phyloP scores from a whole-genome alignment of 2,329 filamentous ascomycete genomes.

The Thielaviopsis populi region DNA sequence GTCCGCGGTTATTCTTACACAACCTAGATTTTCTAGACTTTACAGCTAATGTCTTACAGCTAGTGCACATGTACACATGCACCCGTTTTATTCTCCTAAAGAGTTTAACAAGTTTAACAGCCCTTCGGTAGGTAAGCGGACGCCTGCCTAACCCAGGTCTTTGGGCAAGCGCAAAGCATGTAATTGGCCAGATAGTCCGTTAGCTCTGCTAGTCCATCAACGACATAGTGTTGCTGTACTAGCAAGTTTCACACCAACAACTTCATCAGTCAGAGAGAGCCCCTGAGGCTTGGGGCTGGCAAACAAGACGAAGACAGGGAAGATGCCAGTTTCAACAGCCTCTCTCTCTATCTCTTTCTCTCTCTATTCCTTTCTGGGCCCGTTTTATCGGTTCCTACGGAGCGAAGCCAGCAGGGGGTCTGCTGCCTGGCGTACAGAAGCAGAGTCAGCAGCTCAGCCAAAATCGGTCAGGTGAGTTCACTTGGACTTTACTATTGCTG shows the following conservation, averaged over 20 bases:
- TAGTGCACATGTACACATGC: background rate
- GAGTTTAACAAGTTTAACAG: too few relatives aligned
- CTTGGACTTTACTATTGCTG: background rate
- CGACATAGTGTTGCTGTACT: background rate
- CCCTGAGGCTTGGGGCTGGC: background rate
- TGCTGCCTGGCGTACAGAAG: background rate
- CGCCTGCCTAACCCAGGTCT: background rate
- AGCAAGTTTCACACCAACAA: background rate
- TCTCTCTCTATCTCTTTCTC: background rate
- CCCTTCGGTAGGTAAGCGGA: background rate
- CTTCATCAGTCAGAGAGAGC: background rate
- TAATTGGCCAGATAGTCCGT: background rate
- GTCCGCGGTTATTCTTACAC: background rate
- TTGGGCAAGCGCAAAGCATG: background rate
- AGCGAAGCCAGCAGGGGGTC: background rate
- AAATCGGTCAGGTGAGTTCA: background rate
- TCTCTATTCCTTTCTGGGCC: background rate
- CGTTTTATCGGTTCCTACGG: slow-evolving; percentile 4
- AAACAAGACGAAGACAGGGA: background rate
- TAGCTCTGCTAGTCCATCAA: background rate
- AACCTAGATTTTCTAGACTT: background rate
- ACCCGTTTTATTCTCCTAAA: too few relatives aligned
- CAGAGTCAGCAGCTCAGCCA: background rate
- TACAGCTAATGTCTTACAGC: background rate
- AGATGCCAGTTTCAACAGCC: background rate